Evolutionary conservation across 2,329 filamentous ascomycete species (phyloP).

Genomic region (Hypoxylon rubiginosum): DNA sequence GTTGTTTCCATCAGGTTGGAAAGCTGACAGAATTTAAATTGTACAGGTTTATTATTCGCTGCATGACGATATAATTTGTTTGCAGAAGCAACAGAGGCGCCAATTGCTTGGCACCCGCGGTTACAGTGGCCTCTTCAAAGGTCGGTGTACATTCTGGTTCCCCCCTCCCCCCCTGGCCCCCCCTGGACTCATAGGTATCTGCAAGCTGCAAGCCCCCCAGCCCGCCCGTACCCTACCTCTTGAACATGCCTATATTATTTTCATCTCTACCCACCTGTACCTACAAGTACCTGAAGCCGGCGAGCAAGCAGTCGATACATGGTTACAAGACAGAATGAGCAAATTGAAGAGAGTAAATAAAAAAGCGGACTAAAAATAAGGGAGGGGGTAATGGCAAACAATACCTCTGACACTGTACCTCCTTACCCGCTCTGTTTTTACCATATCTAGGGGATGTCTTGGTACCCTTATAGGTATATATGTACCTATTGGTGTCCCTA

Average conservation of each 20-base stretch:
- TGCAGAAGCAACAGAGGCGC: constrained; percentile 41
- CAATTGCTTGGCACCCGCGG: constrained; percentile 48
- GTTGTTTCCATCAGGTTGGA: constrained; percentile 34
- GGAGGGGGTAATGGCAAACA: constrained; percentile 9
- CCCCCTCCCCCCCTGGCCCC: neutral
- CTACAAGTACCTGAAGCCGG: constrained; percentile 30
- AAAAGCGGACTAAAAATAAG: constrained; percentile 5
- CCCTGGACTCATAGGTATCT: constrained; percentile 37
- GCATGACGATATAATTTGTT: constrained; percentile 47
- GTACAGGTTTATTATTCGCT: constrained; percentile 44
- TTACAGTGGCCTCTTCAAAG: constrained; percentile 51
- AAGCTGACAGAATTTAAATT: constrained; percentile 48
- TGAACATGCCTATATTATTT: constrained; percentile 29
- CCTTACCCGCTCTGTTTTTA: neutral
- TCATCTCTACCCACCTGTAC: constrained; percentile 17
- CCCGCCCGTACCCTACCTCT: constrained; percentile 35
- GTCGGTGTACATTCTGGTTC: constrained; percentile 49
- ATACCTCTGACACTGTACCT: constrained; percentile 15
- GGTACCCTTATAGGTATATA: constrained; percentile 20
- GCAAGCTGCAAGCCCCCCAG: constrained; percentile 28
- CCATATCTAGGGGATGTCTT: neutral
- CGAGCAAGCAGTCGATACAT: constrained; percentile 25
- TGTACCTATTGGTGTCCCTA: constrained; percentile 32
- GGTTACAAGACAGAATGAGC: constrained; percentile 19
- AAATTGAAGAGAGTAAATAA: neutral